phyloP scores from a whole-genome alignment of 108 stramenopile genomes.

The Fistulifera pelliculosa region DNA sequence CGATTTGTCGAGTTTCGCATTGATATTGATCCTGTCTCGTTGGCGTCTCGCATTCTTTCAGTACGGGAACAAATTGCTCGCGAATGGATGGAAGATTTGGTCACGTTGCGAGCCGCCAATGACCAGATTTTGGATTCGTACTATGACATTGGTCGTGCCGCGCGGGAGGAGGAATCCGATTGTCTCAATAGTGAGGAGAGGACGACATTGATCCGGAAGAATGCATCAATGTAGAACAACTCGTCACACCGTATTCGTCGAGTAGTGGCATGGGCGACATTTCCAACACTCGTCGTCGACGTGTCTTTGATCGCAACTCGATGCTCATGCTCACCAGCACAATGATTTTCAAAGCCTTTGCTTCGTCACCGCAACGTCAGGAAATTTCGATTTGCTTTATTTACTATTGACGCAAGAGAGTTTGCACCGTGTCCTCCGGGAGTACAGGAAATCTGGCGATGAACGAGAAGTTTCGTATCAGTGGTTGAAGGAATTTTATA shows the following conservation, averaged over 20 bases:
- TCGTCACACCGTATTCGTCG: constrained; percentile 3
- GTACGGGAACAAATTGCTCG: constrained; percentile 65
- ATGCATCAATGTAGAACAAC: not conserved
- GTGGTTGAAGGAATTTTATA: constrained; percentile 56
- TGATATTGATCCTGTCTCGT: constrained; percentile 55
- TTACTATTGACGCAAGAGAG: constrained; percentile 48
- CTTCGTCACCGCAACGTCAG: constrained; percentile 59
- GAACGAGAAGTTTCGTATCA: constrained; percentile 27
- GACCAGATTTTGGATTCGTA: constrained; percentile 24
- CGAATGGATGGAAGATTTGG: constrained; percentile 67
- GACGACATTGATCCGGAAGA: constrained; percentile 8
- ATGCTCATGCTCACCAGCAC: constrained; percentile 20
- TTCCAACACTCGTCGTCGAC: not conserved
- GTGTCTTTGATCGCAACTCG: constrained; percentile 11
- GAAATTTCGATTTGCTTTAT: constrained; percentile 69
- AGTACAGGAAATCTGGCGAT: constrained; percentile 29
- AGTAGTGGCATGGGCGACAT: no score
- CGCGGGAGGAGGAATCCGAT: constrained; percentile 12
- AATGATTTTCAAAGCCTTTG: constrained; percentile 7
- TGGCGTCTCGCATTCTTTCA: constrained; percentile 56
- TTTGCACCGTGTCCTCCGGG: constrained; percentile 42
- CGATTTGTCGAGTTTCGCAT: constrained; percentile 35
- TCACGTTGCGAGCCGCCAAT: constrained; percentile 31
- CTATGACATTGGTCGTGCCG: constrained; percentile 22
- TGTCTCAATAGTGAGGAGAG: constrained; percentile 5